Evolutionary conservation across 108 stramenopile genomes (phyloP).

Genomic region (Craspedostauros australis): DNA sequence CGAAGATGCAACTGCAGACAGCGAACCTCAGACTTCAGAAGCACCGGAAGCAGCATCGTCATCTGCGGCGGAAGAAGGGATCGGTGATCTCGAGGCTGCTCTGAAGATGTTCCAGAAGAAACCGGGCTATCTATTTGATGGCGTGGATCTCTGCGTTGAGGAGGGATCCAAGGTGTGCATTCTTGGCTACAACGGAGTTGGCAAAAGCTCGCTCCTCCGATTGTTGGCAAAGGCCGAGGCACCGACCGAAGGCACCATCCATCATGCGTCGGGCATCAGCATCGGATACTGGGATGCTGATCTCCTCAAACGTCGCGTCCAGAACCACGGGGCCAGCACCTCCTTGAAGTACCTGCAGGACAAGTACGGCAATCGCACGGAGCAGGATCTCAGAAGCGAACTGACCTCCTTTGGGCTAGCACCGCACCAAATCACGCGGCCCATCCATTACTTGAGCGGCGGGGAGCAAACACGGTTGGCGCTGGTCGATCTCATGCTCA

Average conservation of each 20-base stretch:
- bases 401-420: constrained; percentile 77
- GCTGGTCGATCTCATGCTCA: constrained; percentile 75
- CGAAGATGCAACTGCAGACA: neutral
- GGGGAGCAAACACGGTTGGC: constrained; percentile 90
- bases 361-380: constrained; percentile 48
- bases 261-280: constrained; percentile 61
- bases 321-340: constrained; percentile 15
- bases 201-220: constrained; percentile 86
- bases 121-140: constrained; percentile 53
- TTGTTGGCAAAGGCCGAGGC: constrained; percentile 72
- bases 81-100: constrained; percentile 1
- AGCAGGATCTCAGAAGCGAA: constrained; percentile 78
- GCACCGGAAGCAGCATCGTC: neutral
- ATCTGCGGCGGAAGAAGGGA: neutral
- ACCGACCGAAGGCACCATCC: constrained; percentile 75
- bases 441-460: constrained; percentile 82
- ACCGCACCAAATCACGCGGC: constrained; percentile 69
- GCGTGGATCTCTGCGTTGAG: constrained; percentile 65
- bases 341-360: constrained; percentile 36
- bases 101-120: too few species aligned
- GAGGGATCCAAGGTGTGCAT: constrained; percentile 58
- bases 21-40: neutral
- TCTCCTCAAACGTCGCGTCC: constrained; percentile 26
- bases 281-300: constrained; percentile 84
- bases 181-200: constrained; percentile 81